Evolutionary conservation across 495 filamentous ascomycete species (phyloP), one percentile per base, ranked within the genome.

Genomic region (Aspergillus asperescens): DNA sequence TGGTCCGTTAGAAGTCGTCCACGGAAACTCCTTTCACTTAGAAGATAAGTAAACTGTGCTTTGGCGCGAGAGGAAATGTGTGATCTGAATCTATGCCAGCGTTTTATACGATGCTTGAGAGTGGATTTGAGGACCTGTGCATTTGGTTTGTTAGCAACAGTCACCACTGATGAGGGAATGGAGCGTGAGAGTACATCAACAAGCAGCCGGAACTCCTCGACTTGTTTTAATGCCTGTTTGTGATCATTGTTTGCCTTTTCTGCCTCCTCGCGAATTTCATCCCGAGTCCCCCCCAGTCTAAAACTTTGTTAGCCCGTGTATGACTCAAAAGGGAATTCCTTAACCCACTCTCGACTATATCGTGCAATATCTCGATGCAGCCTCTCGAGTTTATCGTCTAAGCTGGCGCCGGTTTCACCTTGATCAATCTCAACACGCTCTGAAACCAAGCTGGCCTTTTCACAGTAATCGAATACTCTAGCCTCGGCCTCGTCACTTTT

Each of bases 21-120:
- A 16, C 90, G 81, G 69, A 95, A 99, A 13, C 86, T 82, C 59
- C 93, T 80, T 64, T 96, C 90, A 59, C 83, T 87, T 39, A 99
- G 78, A 12, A 97, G 77, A 61, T 90, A 93, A 34, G 78, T 84
- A 63, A 99, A 99, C 55, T 88, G 89, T 15, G 83, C 81, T 42
- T 90, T 83, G 22, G 91, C 90, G 44, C 89, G 82, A 10, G 82
- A 82, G 9, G 89, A 88, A 53, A 99, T 96, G 55, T 83, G 81
- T 10, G 79, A 72, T 56, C 90, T 84, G 67, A 99, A 97, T 45
- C 81, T 76, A 48, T 78, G 71, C 87, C 89, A 97, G 54, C 89
- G 84, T 22, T 80, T 72, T 34, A 84, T 78, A 4, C 93, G 87
- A 45, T 87, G 71, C 25, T 75, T 69, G 25, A 95, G 77, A 0